Conservation (phyloP, 2,329 filamentous ascomycete species). For the Neonectria faginata region DNA sequence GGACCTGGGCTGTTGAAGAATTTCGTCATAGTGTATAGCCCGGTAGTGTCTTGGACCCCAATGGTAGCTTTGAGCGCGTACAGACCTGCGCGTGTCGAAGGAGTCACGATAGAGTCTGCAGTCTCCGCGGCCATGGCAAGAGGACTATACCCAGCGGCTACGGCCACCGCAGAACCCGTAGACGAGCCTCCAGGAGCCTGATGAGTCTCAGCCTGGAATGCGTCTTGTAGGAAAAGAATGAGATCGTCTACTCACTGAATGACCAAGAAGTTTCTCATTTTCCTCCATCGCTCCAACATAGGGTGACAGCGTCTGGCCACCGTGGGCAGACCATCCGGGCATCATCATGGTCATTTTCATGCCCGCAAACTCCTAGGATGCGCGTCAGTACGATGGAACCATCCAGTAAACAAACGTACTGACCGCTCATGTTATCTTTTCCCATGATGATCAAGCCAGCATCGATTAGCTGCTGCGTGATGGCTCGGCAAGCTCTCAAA, state of each 20-base stretch:
- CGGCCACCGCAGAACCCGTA: slow-evolving; percentile 49
- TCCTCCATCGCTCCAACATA: slow-evolving; percentile 42
- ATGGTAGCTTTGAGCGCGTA: slow-evolving; percentile 46
- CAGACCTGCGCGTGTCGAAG: slow-evolving; percentile 36
- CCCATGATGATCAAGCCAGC: slow-evolving; percentile 30
- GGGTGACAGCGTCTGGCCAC: slow-evolving; percentile 46
- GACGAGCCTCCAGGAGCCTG: slow-evolving; percentile 50
- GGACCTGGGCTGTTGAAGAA: slow-evolving; percentile 15
- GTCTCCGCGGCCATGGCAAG: slow-evolving; percentile 51
- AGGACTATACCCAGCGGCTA: slow-evolving; percentile 48
- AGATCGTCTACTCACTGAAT: slow-evolving; percentile 31
- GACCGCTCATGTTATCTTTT: slow-evolving; percentile 31
- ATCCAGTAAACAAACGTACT: not conserved
- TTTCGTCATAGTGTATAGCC: slow-evolving; percentile 5
- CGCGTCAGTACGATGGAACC: not conserved
- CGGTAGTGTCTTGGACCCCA: slow-evolving; percentile 15
- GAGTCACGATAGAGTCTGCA: slow-evolving; percentile 46
- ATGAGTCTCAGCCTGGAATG: not conserved
- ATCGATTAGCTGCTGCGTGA: slow-evolving; percentile 22
- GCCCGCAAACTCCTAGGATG: slow-evolving; percentile 13
- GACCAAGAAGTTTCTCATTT: slow-evolving; percentile 21
- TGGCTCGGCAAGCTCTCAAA: not conserved
- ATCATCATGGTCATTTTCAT: slow-evolving; percentile 13
- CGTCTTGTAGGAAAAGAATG: not conserved
- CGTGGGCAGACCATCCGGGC: slow-evolving; percentile 24